phyloP scores from a whole-genome alignment of 495 filamentous ascomycete genomes.

The Aspergillus ellipticus region DNA sequence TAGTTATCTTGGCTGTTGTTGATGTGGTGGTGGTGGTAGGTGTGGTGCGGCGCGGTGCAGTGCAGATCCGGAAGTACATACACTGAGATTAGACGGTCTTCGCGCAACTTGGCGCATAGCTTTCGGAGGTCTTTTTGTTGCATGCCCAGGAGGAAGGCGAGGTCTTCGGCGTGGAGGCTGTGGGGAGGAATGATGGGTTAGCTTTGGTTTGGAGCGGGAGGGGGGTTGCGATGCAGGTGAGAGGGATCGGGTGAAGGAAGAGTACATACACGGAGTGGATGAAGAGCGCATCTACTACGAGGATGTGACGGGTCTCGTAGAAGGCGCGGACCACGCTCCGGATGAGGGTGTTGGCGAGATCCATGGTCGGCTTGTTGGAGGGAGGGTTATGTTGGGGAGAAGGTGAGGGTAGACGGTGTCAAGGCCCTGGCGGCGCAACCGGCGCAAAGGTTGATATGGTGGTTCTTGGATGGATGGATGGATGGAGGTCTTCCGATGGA shows the following conservation, averaged over 20 bases:
- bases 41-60: background rate
- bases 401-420: background rate
- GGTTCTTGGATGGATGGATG: too few relatives aligned
- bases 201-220: constrained; percentile 5
- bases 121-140: constrained; percentile 87
- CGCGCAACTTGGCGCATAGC: constrained; percentile 74
- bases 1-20: background rate
- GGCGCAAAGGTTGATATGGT: background rate
- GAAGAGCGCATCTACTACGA: constrained; percentile 88
- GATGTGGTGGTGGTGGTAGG: background rate
- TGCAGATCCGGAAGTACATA: constrained; percentile 34
- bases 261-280: constrained; percentile 82
- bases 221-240: background rate
- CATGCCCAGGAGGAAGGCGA: constrained; percentile 79
- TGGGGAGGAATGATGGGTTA: background rate
- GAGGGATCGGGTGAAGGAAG: background rate
- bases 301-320: constrained; percentile 83
- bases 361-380: constrained; percentile 49
- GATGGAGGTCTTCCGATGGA: background rate
- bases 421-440: background rate
- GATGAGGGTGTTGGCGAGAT: constrained; percentile 82
- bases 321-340: constrained; percentile 88
- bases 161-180: constrained; percentile 80
- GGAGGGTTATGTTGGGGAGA: background rate
- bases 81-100: constrained; percentile 81